Evolutionary conservation across 169 alveolate genomes (phyloP).

Genomic region (Cryptosporidium muris): DNA sequence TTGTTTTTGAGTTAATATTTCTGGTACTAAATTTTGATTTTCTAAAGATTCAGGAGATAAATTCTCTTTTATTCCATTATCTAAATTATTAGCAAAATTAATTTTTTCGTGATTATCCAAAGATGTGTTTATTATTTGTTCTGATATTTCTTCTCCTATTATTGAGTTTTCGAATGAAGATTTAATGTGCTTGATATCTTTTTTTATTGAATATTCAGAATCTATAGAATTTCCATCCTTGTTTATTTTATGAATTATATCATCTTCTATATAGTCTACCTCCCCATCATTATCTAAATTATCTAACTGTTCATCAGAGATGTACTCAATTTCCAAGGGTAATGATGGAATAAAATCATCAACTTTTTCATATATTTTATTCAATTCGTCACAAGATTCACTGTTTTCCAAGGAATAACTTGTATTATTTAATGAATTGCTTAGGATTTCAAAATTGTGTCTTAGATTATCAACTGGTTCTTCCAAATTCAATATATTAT

Average conservation of each 20-base stretch:
- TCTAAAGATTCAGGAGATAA: no score
- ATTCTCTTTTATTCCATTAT: no score
- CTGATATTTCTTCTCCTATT: neutral
- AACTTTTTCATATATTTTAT: no score
- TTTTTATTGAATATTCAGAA: neutral
- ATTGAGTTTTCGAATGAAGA: neutral
- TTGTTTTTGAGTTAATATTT: neutral
- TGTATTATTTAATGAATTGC: neutral
- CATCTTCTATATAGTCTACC: neutral
- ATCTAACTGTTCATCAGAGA: constrained; percentile 1
- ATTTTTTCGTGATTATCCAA: neutral
- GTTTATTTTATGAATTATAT: neutral
- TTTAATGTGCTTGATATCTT: neutral
- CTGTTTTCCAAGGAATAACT: neutral
- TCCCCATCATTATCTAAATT: neutral
- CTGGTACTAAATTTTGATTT: neutral
- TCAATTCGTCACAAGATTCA: no score
- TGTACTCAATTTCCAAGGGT: constrained; percentile 47
- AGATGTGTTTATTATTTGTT: neutral
- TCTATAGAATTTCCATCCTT: neutral
- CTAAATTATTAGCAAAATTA: no score
- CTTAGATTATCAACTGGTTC: neutral
- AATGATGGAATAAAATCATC: neutral
- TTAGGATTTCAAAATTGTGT: neutral
- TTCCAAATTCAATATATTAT: neutral